Conservation (phyloP, 129 eudicot species). For the Deinandra increscens region DNA sequence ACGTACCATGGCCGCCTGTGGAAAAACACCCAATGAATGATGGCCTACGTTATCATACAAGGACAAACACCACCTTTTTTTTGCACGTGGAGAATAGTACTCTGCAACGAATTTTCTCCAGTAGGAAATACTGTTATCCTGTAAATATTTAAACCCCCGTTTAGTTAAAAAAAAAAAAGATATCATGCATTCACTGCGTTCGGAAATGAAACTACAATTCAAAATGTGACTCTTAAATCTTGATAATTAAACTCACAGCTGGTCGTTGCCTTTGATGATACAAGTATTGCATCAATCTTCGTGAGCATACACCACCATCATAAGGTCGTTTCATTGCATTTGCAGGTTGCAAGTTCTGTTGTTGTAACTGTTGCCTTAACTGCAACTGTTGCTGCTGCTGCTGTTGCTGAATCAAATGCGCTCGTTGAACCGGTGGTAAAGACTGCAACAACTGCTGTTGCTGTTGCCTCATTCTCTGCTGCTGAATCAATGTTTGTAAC, state of each 20-base stretch:
- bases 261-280: constrained; percentile 91
- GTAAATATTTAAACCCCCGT: background rate
- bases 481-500: constrained; percentile 71
- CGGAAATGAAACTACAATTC: background rate
- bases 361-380: constrained; percentile 46
- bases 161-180: background rate
- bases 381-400: constrained; percentile 65
- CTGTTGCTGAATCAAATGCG: constrained; percentile 65
- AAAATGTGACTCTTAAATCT: constrained; percentile 3
- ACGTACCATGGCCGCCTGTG: constrained; percentile 84
- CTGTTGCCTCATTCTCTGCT: constrained; percentile 75
- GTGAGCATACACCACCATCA: constrained; percentile 85
- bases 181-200: background rate
- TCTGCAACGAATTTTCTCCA: constrained; percentile 94
- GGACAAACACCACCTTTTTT: constrained; percentile 97
- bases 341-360: constrained; percentile 62
- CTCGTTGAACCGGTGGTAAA: constrained; percentile 82
- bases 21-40: constrained; percentile 84
- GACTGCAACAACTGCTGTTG: constrained; percentile 85
- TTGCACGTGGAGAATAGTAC: constrained; percentile 95
- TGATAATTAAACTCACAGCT: constrained; percentile 56
- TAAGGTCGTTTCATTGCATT: constrained; percentile 63
- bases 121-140: constrained; percentile 88
- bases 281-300: constrained; percentile 87
- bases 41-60: constrained; percentile 83